These are phyloP conservation scores for Wallemia hederae DNA, from an alignment of 1,284 basidiomycete genomes.

Conservation along the genomic window DNA sequence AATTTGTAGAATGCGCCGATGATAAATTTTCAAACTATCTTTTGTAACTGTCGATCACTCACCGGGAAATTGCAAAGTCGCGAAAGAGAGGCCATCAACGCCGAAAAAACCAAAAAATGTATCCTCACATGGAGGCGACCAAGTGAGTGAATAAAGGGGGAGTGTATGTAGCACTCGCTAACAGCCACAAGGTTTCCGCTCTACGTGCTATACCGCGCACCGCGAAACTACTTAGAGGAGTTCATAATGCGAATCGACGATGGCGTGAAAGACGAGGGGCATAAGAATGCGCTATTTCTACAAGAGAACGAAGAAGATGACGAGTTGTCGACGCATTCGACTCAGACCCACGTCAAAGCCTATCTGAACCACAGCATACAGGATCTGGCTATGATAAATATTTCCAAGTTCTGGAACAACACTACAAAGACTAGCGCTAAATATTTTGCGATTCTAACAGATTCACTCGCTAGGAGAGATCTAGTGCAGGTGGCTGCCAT, in stretches of 20 bases:
- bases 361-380: background rate
- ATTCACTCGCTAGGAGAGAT: background rate
- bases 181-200: background rate
- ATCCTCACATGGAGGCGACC: background rate
- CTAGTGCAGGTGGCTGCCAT: background rate
- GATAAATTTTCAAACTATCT: too few relatives aligned
- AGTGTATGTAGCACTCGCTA: too few relatives aligned
- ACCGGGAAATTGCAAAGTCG: too few relatives aligned
- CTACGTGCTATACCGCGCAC: background rate
- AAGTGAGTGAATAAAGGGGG: too few relatives aligned
- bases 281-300: background rate
- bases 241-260: background rate
- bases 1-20: too few relatives aligned
- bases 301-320: background rate
- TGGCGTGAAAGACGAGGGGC: background rate
- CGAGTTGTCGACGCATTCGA: background rate
- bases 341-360: background rate
- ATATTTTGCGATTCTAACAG: background rate
- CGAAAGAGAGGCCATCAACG: too few relatives aligned
- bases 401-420: background rate
- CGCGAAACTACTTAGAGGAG: background rate
- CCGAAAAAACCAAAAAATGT: background rate
- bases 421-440: background rate
- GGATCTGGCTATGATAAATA: background rate
- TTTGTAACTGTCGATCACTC: too few relatives aligned